These are phyloP conservation scores for Ceriops zippeliana DNA, from an alignment of 345 rosid species.

Conservation along the genomic window DNA sequence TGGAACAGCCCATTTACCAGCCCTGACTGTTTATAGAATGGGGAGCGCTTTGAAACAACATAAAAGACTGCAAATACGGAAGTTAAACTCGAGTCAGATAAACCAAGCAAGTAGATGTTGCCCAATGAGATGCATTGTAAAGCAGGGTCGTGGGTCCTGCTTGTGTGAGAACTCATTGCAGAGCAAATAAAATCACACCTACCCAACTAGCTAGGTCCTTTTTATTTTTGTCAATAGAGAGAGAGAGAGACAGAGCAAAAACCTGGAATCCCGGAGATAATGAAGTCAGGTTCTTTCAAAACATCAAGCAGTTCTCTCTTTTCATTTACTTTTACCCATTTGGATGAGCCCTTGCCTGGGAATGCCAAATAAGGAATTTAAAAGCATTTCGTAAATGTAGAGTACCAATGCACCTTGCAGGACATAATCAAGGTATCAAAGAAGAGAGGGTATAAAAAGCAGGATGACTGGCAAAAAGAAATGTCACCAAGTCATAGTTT, in stretches of 20 bases:
- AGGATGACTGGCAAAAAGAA: not conserved
- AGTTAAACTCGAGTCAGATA: not conserved
- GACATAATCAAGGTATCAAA: too few relatives aligned
- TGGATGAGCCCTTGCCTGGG: conserved; percentile 39
- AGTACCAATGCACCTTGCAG: too few relatives aligned
- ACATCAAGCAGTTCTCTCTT: conserved; percentile 58
- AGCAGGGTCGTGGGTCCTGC: not conserved
- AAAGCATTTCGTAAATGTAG: not conserved
- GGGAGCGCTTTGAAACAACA: conserved; percentile 60
- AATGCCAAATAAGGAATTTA: not conserved
- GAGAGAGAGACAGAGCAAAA: not conserved
- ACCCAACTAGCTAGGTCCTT: too few relatives aligned
- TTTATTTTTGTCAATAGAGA: not conserved
- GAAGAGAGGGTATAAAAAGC: too few relatives aligned
- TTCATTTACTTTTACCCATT: conserved; percentile 75
- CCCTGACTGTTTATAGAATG: conserved; percentile 53
- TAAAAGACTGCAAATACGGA: conserved; percentile 50
- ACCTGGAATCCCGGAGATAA: conserved; percentile 77
- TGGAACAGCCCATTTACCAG: conserved; percentile 60
- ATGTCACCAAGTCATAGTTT: not conserved
- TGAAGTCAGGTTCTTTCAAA: conserved; percentile 54
- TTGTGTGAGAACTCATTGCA: not conserved
- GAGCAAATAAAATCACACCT: not conserved
- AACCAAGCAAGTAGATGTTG: not conserved
- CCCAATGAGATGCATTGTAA: not conserved